phyloP scores from a whole-genome alignment of 768 basidiomycete genomes.

The Kwoniella sp. region DNA sequence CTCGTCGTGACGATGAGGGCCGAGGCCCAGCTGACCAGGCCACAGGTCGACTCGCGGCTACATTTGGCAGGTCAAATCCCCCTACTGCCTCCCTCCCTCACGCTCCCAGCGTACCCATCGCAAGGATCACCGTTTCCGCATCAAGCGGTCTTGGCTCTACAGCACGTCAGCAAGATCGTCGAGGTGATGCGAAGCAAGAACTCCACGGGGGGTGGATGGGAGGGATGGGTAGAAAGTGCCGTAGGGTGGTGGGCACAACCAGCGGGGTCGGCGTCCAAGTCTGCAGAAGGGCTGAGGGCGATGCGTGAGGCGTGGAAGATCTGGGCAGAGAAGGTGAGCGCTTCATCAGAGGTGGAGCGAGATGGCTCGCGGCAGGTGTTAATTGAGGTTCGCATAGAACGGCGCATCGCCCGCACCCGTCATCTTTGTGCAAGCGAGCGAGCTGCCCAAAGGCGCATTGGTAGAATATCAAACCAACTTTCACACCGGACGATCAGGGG shows the following conservation, averaged over 20 bases:
- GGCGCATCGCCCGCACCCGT: conserved; percentile 29
- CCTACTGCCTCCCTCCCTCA: conserved; percentile 68
- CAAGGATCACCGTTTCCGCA: conserved; percentile 51
- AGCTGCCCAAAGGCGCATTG: conserved; percentile 49
- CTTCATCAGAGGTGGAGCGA: not conserved
- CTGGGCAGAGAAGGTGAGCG: conserved; percentile 38
- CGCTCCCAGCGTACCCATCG: conserved; percentile 58
- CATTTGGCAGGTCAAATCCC: conserved; percentile 96
- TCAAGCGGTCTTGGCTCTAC: conserved; percentile 71
- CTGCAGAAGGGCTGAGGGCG: conserved; percentile 15
- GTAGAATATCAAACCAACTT: conserved; percentile 53
- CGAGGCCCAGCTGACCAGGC: not conserved
- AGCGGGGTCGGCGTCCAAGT: not conserved
- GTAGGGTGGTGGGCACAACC: conserved; percentile 62
- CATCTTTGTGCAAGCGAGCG: conserved; percentile 44
- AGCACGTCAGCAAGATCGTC: conserved; percentile 71
- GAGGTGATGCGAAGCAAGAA: conserved; percentile 56
- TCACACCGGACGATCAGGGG: conserved; percentile 39
- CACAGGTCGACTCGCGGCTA: conserved; percentile 67
- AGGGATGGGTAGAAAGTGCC: conserved; percentile 61
- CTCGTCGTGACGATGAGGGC: not conserved
- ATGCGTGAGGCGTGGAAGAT: conserved; percentile 22
- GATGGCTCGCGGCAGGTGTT: too few species aligned
- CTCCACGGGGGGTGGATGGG: conserved; percentile 60
- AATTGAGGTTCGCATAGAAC: conserved; percentile 18